A percentile compares a stretch with the other conserved stretches of the same genome.
Conservation (phyloP, 139 green algal species). For the Chlamydomonas sp. region DNA sequence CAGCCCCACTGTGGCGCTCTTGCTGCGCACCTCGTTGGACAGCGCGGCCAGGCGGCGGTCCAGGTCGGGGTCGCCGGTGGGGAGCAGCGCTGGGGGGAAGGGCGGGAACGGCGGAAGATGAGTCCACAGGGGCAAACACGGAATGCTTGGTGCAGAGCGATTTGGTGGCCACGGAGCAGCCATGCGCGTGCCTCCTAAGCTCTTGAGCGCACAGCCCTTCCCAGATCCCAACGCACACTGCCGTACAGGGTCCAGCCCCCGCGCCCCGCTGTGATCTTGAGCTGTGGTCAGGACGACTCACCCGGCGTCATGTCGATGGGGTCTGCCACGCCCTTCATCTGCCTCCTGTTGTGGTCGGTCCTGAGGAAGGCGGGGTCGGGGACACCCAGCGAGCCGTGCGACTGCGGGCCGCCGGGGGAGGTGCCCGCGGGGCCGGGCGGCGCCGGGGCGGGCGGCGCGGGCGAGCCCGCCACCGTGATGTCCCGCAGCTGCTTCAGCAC, state of each 20-base stretch:
- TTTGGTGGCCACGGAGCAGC: too few relatives aligned
- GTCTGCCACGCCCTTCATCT: neutral
- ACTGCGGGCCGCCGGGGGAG: neutral
- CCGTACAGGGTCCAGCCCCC: too few relatives aligned
- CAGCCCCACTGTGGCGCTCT: slow-evolving; percentile 27
- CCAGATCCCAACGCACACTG: too few relatives aligned
- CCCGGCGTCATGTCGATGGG: slow-evolving; percentile 2
- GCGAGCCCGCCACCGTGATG: neutral
- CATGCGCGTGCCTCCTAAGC: too few relatives aligned
- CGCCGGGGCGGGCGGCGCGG: slow-evolving; percentile 16
- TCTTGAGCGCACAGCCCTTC: too few relatives aligned
- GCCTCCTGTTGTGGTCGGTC: slow-evolving; percentile 1
- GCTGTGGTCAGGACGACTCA: neutral
- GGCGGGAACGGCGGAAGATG: neutral
- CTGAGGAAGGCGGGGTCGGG: slow-evolving; percentile 29
- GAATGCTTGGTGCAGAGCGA: too few relatives aligned
- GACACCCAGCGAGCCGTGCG: too few relatives aligned
- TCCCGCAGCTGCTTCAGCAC: slow-evolving; percentile 29
- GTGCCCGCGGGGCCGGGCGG: neutral
- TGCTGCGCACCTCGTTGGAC: slow-evolving; percentile 22
- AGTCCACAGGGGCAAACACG: too few relatives aligned
- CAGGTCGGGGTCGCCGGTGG: slow-evolving; percentile 27
- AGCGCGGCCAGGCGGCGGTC: slow-evolving; percentile 6
- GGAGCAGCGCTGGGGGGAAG: neutral
- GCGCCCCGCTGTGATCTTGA: neutral